Base-by-base conservation (phyloP, 768 basidiomycete species). In the Dacryopinax spathularia region DNA sequence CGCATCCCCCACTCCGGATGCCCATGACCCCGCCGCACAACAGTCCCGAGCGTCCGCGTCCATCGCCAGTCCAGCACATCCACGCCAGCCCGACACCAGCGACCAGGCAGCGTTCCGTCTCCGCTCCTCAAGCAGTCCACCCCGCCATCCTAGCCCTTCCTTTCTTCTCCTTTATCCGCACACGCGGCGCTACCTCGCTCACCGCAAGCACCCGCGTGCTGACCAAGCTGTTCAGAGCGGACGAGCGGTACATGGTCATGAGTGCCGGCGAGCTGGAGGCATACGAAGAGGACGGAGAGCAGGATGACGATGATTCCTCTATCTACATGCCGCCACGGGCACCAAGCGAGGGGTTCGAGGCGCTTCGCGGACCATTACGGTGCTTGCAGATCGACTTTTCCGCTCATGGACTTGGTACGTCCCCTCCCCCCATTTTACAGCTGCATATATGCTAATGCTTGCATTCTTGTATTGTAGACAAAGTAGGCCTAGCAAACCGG, bases 341-440 rank as follows among this genome's bases (percentile, higher is more conserved):
- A n/a, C n/a, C n/a, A n/a, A n/a, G n/a, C n/a, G 59, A 35, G 5
- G 66, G 60, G 6, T 63, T 39, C 15, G 64, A 44, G 34, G 66
- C 65, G 60, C 64, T 65, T 9, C 10, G 18, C 13, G 48, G 48
- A 6, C 48, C 48, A 29, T 29, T 56, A 5, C 3, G 48, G 48
- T 56, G 48, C 48, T 29, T 56, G 48, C 48, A 56, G 48, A 56
- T 56, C 48, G 48, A 56, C 48, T 56, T 56, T 18, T 56, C 48
- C 2, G 48, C 48, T 27, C 31, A 27, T 31, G 48, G 48, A 15
- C 48, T 56, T 56, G 48, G 48, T 56, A 29, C 48, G 48, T 56
- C 18, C 48, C 18, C 10, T 29, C 4, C 36, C 36, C n/a, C 29
- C 9, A 13, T 29, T 10, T 7, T 29, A 3, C 48, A 5, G 9